Evolutionary conservation across 2,329 filamentous ascomycete genomes (phyloP), one percentile per base, ranked within the genome.

Genomic region (Berkeleyomyces basicola): DNA sequence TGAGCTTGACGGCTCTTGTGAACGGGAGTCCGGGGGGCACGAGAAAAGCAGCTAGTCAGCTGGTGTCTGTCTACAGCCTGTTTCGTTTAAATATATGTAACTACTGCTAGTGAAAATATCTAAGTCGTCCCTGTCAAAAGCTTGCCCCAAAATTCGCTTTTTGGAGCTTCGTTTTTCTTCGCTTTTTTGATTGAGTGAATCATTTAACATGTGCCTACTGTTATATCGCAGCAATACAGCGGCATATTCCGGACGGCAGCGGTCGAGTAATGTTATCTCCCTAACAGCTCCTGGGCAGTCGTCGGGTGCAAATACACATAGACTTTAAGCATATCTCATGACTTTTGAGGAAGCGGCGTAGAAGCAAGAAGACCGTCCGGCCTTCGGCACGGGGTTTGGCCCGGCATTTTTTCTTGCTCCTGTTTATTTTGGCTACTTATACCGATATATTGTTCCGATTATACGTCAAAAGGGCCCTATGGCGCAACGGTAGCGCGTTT

Each of bases 401-500:
- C 31, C 49, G 3, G 49, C 14, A 1, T 9, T 31, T 53, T 9
- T 11, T 10, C 42, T 10, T 23, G 23, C 2, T 23, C 2, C 23
- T 23, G 23, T 23, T 23, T 23, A 1, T 2, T 23, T 23, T 23
- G 2, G 23, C 23, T 23, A 23, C 23, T 23, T 23, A 23, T 23
- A 23, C 23, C 2, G 1, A 2, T 23, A 23, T 23, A 23, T 2
- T 23, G 23, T 23, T 1, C 23, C 23, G 2, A 23, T 23, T 23
- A 23, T 23, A 23, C 23, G 23, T 7, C 4, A 43, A n/a, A 14
- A 11, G n/a, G 61, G 53, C 61, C 61, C 55, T 59, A 63, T 63
- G 55, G 61, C 61, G 57, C 55, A 63, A 63, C 57, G 61, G 61
- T 63, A 63, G 61, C 61, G 61, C 57, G 61, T 59, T 63, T 63